Conservation (phyloP, 176 grass and related monocot species). For the Zoysia japonica region DNA sequence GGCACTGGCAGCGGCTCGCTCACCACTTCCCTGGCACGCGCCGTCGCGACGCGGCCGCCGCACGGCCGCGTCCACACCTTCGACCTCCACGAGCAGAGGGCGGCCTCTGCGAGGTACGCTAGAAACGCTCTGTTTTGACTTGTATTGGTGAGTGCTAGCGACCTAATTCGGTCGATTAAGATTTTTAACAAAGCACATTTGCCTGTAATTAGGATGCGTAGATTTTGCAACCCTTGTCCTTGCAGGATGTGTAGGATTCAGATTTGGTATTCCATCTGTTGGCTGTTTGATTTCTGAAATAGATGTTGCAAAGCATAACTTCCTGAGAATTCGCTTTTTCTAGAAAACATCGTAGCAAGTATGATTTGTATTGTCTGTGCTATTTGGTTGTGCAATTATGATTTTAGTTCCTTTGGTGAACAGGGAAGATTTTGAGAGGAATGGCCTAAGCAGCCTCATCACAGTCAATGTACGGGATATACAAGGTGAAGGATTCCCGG, state of each 20-base stretch:
- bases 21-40: slow-evolving; percentile 75
- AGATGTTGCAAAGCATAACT: neutral
- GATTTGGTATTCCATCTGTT: neutral
- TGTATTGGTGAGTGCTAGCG: neutral
- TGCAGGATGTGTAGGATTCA: neutral
- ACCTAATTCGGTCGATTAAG: neutral
- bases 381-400: neutral
- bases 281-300: neutral
- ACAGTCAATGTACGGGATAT: slow-evolving; percentile 75
- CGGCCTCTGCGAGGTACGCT: slow-evolving; percentile 68
- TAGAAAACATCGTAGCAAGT: neutral
- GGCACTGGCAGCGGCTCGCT: slow-evolving; percentile 80
- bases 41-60: slow-evolving; percentile 47
- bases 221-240: neutral
- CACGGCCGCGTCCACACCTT: slow-evolving; percentile 72
- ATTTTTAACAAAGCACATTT: neutral
- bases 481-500: slow-evolving; percentile 83
- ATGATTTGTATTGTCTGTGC: too few species aligned
- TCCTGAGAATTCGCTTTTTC: neutral
- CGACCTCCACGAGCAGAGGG: slow-evolving; percentile 93
- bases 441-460: slow-evolving; percentile 70
- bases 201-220: neutral
- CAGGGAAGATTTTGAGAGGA: slow-evolving; percentile 87
- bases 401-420: slow-evolving; percentile 17
- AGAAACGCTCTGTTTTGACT: neutral